Evolutionary conservation across 768 basidiomycete species (phyloP).

Genomic region (Leccinum olivaceopallidum): DNA sequence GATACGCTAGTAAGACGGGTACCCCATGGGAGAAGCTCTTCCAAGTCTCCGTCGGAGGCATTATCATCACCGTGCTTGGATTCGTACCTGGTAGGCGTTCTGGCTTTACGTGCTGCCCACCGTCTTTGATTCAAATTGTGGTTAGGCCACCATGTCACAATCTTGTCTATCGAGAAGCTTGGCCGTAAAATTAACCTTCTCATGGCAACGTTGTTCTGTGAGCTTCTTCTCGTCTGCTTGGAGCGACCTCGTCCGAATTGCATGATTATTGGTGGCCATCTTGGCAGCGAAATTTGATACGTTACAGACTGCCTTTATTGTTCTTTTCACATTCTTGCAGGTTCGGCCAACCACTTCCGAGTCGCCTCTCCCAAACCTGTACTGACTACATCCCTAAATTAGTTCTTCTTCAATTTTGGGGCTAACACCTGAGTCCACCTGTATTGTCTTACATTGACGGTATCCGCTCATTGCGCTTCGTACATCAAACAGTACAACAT

Average conservation of each 20-base stretch:
- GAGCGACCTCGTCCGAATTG: background rate
- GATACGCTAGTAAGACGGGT: constrained; percentile 57
- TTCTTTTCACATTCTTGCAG: constrained; percentile 71
- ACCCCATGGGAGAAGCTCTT: constrained; percentile 63
- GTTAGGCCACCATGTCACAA: constrained; percentile 65
- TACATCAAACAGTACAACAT: constrained; percentile 45
- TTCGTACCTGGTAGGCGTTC: constrained; percentile 63
- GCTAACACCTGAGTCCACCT: constrained; percentile 54
- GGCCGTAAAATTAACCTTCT: constrained; percentile 78
- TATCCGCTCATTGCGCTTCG: constrained; percentile 5
- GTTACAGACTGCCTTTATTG: constrained; percentile 62
- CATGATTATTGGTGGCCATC: constrained; percentile 51
- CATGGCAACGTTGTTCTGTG: constrained; percentile 64
- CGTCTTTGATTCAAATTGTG: background rate
- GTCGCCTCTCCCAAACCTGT: background rate
- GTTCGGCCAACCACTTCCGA: constrained; percentile 22
- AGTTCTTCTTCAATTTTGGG: constrained; percentile 85
- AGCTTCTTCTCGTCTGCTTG: constrained; percentile 8
- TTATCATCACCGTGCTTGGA: constrained; percentile 73
- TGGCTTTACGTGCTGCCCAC: background rate
- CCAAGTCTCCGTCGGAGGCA: constrained; percentile 63
- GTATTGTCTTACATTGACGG: background rate
- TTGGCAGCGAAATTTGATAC: constrained; percentile 63
- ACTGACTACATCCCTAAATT: constrained; percentile 1
- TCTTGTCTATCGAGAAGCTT: constrained; percentile 69